Percentiles rank a stretch among this genome's conserved stretches.
phyloP scores from a whole-genome alignment of 179 eudicot genomes.

The Amaranthus tricolor region DNA sequence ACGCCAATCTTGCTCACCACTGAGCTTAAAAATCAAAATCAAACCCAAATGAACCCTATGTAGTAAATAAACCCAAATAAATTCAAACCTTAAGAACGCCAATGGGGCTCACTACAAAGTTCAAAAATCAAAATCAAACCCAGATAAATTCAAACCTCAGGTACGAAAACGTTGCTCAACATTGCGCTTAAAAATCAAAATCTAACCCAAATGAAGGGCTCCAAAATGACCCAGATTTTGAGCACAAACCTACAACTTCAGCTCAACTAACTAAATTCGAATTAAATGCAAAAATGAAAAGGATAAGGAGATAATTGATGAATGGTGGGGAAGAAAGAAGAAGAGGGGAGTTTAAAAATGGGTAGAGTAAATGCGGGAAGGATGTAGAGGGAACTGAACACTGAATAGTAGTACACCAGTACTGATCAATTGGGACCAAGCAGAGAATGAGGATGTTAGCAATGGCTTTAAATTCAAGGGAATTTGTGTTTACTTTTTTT shows the following conservation, averaged over 20 bases:
- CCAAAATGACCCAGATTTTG: neutral
- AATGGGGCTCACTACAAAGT: too few species aligned
- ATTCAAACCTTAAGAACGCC: neutral
- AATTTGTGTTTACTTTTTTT: neutral
- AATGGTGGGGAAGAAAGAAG: constrained; percentile 1
- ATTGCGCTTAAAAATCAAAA: neutral
- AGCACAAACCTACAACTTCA: neutral
- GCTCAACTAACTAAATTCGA: too few species aligned
- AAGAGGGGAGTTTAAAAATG: neutral
- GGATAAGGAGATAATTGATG: neutral
- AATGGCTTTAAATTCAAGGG: constrained; percentile 11
- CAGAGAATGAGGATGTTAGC: constrained; percentile 1
- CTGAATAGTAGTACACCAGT: neutral
- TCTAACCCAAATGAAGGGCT: neutral
- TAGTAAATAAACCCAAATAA: neutral
- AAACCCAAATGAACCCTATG: neutral
- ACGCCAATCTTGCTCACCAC: constrained; percentile 5
- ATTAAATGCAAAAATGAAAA: neutral
- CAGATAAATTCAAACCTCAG: neutral
- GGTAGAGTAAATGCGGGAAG: constrained; percentile 23
- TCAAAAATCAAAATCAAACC: neutral
- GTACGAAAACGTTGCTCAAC: too few species aligned
- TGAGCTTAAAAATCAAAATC: constrained; percentile 3
- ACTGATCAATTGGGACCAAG: constrained; percentile 10
- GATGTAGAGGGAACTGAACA: constrained; percentile 25